Percentiles rank a stretch among this genome's conserved stretches.
phyloP scores from a whole-genome alignment of 805 yeast genomes.

The Spencermartinsiella europaea region DNA sequence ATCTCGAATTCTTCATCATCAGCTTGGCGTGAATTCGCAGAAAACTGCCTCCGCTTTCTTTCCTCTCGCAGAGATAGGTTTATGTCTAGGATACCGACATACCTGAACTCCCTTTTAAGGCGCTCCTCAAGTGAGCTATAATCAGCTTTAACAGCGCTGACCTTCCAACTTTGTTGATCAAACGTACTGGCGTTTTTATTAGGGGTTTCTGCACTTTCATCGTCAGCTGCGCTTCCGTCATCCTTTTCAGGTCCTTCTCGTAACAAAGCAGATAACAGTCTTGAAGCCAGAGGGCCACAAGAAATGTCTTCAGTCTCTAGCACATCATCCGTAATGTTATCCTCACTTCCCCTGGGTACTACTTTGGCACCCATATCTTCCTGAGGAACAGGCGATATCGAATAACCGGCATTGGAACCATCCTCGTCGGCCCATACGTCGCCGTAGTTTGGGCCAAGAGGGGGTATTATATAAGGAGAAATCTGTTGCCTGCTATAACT shows the following conservation, averaged over 20 bases:
- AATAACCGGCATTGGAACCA: slow-evolving; percentile 42
- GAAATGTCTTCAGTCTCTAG: slow-evolving; percentile 72
- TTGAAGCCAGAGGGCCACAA: slow-evolving; percentile 85
- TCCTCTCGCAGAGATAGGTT: slow-evolving; percentile 29
- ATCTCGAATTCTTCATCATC: slow-evolving; percentile 37
- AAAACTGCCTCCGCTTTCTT: slow-evolving; percentile 22
- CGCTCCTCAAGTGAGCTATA: slow-evolving; percentile 83
- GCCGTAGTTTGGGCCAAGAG: slow-evolving; percentile 74
- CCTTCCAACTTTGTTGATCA: slow-evolving; percentile 40
- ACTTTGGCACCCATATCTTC: slow-evolving; percentile 16
- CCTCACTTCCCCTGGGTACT: slow-evolving; percentile 56
- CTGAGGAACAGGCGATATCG: slow-evolving; percentile 35
- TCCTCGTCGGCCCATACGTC: slow-evolving; percentile 88
- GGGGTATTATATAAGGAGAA: slow-evolving; percentile 75
- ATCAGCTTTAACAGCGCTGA: slow-evolving; percentile 48
- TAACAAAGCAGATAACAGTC: slow-evolving; percentile 76
- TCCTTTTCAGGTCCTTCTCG: slow-evolving; percentile 21
- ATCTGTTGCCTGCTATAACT: slow-evolving; percentile 27
- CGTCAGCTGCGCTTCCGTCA: slow-evolving; percentile 19
- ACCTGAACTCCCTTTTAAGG: slow-evolving; percentile 77
- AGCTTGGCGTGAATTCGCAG: slow-evolving; percentile 3
- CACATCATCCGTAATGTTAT: slow-evolving; percentile 51
- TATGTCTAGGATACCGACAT: slow-evolving; percentile 71
- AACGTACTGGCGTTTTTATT: slow-evolving; percentile 10
- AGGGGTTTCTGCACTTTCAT: slow-evolving; percentile 10